These are phyloP conservation scores for Allodekkera sacchari DNA, from an alignment of 805 yeast genomes.

Conservation along the genomic window DNA sequence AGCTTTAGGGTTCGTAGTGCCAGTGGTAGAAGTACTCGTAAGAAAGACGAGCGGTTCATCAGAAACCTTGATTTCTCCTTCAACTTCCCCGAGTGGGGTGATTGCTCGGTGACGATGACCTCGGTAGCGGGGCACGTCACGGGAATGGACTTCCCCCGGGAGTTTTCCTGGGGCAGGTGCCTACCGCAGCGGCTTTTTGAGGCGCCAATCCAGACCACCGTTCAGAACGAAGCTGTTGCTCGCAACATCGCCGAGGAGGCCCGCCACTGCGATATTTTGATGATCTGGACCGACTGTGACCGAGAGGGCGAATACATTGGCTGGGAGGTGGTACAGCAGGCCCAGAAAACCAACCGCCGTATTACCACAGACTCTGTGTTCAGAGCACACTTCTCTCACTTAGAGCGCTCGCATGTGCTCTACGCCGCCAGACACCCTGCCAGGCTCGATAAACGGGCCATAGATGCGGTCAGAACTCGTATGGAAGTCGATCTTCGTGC, in stretches of 20 bases:
- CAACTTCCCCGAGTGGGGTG: slow-evolving; percentile 53
- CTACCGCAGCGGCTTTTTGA: slow-evolving; percentile 59
- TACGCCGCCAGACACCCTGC: slow-evolving; percentile 68
- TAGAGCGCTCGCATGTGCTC: slow-evolving; percentile 66
- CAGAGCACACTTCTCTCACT: slow-evolving; percentile 83
- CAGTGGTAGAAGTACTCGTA: slow-evolving; percentile 42
- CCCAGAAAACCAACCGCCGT: slow-evolving; percentile 39
- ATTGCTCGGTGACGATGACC: slow-evolving; percentile 81
- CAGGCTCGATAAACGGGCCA: slow-evolving; percentile 54
- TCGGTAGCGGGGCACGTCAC: slow-evolving; percentile 84
- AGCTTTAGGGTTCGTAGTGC: slow-evolving; percentile 27
- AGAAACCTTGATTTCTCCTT: slow-evolving; percentile 74
- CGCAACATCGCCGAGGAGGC: slow-evolving; percentile 64
- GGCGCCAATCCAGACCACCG: slow-evolving; percentile 38
- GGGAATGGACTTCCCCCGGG: slow-evolving; percentile 53
- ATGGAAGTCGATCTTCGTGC: slow-evolving; percentile 82
- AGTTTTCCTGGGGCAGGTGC: slow-evolving; percentile 58
- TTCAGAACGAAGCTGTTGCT: slow-evolving; percentile 40
- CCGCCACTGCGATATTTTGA: slow-evolving; percentile 47
- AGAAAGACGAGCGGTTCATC: slow-evolving; percentile 43
- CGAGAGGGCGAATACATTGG: slow-evolving; percentile 95
- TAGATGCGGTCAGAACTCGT: slow-evolving; percentile 79
- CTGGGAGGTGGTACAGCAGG: slow-evolving; percentile 69
- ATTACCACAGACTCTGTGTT: slow-evolving; percentile 42
- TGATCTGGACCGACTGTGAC: slow-evolving; percentile 99